Percentiles rank a stretch among this genome's conserved stretches.
Evolutionary conservation across 345 rosid species (phyloP).

Genomic region (Eucalyptus dawsonii): DNA sequence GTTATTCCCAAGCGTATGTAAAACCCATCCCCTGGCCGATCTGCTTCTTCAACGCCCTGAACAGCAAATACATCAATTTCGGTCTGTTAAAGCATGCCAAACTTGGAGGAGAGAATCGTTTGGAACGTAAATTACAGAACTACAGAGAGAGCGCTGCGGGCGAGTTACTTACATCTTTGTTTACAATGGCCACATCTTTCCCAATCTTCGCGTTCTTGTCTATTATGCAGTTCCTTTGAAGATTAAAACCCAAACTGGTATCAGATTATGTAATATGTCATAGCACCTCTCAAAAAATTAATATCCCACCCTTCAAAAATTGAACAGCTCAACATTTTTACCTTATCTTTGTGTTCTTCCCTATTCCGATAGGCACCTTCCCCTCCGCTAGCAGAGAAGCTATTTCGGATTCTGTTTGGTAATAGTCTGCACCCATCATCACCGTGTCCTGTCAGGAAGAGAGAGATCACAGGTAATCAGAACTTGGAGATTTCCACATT

Average conservation of each 20-base stretch:
- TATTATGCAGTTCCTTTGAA: constrained; percentile 69
- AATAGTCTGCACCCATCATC: constrained; percentile 86
- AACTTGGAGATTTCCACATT: background rate
- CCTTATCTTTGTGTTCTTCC: constrained; percentile 76
- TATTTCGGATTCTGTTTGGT: constrained; percentile 89
- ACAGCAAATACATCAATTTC: background rate
- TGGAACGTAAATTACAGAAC: background rate
- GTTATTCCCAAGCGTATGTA: constrained; percentile 76
- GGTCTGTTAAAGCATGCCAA: background rate
- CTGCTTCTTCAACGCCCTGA: constrained; percentile 83
- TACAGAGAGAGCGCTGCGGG: background rate
- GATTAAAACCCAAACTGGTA: background rate
- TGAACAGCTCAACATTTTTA: background rate
- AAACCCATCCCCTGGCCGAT: constrained; percentile 68
- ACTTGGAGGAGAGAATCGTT: background rate
- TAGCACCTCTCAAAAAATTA: background rate
- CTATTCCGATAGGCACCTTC: constrained; percentile 82
- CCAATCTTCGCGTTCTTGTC: constrained; percentile 95
- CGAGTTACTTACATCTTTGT: constrained; percentile 50
- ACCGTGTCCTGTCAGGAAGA: constrained; percentile 52
- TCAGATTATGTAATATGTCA: background rate
- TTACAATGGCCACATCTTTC: constrained; percentile 63
- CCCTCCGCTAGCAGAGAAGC: constrained; percentile 81
- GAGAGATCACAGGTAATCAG: background rate
- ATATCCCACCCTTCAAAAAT: background rate